phyloP scores from a whole-genome alignment of 2,329 filamentous ascomycete genomes.

The Harringtonia lauricola region DNA sequence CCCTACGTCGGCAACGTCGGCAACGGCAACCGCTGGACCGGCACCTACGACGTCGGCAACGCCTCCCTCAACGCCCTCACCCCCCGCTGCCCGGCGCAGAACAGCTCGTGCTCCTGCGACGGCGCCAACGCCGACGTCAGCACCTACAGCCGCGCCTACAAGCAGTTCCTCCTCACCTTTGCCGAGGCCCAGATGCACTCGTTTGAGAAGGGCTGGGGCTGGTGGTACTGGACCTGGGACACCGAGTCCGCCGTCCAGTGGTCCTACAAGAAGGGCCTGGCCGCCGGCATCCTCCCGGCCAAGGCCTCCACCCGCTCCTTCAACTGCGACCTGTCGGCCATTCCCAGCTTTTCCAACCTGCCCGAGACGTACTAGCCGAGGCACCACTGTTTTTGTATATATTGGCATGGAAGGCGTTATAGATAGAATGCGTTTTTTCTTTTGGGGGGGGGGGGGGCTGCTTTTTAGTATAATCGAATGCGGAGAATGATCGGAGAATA shows the following conservation, averaged over 20 bases:
- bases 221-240: conserved; percentile 98
- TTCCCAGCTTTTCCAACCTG: conserved; percentile 42
- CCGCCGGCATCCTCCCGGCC: conserved; percentile 66
- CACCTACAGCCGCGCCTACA: conserved; percentile 63
- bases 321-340: conserved; percentile 44
- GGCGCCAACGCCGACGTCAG: conserved; percentile 63
- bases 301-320: conserved; percentile 64
- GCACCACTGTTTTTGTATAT: too few species aligned
- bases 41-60: conserved; percentile 65
- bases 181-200: conserved; percentile 92
- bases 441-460: too few species aligned
- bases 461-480: too few species aligned
- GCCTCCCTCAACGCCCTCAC: conserved; percentile 48
- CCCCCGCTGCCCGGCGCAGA: conserved; percentile 62
- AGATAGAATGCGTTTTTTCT: too few species aligned
- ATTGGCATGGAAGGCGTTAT: too few species aligned
- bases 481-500: too few species aligned
- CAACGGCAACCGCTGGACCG: conserved; percentile 83
- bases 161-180: conserved; percentile 77
- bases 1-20: conserved; percentile 80
- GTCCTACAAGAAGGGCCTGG: conserved; percentile 77
- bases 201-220: conserved; percentile 89
- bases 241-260: conserved; percentile 67
- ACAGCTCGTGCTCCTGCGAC: conserved; percentile 59
- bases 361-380: conserved; percentile 35